These are phyloP conservation scores for Podospora appendiculata DNA, from an alignment of 495 filamentous ascomycete species.

Conservation along the genomic window DNA sequence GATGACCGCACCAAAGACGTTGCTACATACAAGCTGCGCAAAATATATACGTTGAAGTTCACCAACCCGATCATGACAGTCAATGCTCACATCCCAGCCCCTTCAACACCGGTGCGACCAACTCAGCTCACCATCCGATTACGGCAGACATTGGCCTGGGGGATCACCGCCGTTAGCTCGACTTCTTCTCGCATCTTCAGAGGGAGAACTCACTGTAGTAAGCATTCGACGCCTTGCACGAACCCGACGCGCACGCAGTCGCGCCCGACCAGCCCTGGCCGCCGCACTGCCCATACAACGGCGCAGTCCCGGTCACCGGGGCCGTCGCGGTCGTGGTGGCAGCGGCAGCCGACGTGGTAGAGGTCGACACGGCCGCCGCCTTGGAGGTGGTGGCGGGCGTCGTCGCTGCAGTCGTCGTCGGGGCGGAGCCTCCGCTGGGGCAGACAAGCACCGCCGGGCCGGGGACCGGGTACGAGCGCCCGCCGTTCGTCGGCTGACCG, in stretches of 20 bases:
- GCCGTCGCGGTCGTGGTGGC: slow-evolving; percentile 5
- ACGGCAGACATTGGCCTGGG: slow-evolving; percentile 7
- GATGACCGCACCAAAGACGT: too few relatives aligned
- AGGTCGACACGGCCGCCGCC: neutral
- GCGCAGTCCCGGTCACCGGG: slow-evolving; percentile 21
- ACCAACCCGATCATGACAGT: too few relatives aligned
- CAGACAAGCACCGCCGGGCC: slow-evolving; percentile 30
- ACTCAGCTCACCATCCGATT: too few relatives aligned
- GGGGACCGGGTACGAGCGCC: slow-evolving; percentile 24
- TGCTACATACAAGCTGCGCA: too few relatives aligned
- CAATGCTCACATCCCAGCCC: too few relatives aligned
- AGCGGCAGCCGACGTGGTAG: slow-evolving; percentile 11
- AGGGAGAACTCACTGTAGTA: slow-evolving; percentile 18
- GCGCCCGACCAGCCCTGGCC: slow-evolving; percentile 36
- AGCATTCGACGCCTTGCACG: slow-evolving; percentile 18
- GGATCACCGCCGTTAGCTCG: too few relatives aligned
- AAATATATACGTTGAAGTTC: too few relatives aligned
- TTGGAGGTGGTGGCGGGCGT: neutral
- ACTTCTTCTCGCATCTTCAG: neutral
- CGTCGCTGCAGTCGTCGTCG: too few relatives aligned
- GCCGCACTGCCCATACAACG: slow-evolving; percentile 38
- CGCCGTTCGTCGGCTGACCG: slow-evolving; percentile 1
- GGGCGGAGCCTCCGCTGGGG: slow-evolving; percentile 8
- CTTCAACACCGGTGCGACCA: too few relatives aligned
- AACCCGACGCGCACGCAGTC: slow-evolving; percentile 27